phyloP scores from a whole-genome alignment of 805 yeast species.

The Barnettozyma salicaria region DNA sequence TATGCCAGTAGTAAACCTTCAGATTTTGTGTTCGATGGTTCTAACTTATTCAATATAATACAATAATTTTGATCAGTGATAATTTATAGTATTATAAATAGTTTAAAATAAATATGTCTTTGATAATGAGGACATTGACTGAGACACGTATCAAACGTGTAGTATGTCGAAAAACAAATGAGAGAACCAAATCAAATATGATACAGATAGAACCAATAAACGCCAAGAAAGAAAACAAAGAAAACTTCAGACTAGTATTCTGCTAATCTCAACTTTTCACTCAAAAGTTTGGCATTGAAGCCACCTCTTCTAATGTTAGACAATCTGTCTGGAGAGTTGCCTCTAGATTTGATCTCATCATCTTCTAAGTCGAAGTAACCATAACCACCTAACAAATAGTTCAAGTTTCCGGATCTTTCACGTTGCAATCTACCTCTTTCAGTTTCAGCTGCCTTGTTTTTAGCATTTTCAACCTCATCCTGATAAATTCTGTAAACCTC shows the following conservation, averaged over 20 bases:
- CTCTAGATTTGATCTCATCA: constrained; percentile 49
- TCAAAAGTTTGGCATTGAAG: constrained; percentile 23
- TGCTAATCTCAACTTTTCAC: constrained; percentile 26
- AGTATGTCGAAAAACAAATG: too few relatives aligned
- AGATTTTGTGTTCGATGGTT: too few relatives aligned
- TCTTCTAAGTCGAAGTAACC: constrained; percentile 75
- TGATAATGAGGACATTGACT: not conserved
- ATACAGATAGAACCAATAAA: too few relatives aligned
- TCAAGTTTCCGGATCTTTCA: constrained; percentile 31
- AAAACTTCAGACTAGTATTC: constrained; percentile 20
- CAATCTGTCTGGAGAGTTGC: constrained; percentile 25
- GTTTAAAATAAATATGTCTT: not conserved
- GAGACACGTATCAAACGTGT: not conserved
- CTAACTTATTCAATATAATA: too few relatives aligned
- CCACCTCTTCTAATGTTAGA: constrained; percentile 18
- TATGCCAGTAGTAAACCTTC: not conserved
- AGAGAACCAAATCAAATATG: too few relatives aligned
- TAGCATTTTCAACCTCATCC: constrained; percentile 20
- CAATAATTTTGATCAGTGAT: too few relatives aligned
- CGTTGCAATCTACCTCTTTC: constrained; percentile 24
- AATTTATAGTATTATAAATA: not conserved
- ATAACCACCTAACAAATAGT: constrained; percentile 67
- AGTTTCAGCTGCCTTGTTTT: constrained; percentile 12
- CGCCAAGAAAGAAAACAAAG: too few relatives aligned
- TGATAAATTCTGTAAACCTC: constrained; percentile 50